A percentile compares a stretch with the other conserved stretches of the same genome.
phyloP scores from a whole-genome alignment of 495 filamentous ascomycete species.

The Podospora australis region DNA sequence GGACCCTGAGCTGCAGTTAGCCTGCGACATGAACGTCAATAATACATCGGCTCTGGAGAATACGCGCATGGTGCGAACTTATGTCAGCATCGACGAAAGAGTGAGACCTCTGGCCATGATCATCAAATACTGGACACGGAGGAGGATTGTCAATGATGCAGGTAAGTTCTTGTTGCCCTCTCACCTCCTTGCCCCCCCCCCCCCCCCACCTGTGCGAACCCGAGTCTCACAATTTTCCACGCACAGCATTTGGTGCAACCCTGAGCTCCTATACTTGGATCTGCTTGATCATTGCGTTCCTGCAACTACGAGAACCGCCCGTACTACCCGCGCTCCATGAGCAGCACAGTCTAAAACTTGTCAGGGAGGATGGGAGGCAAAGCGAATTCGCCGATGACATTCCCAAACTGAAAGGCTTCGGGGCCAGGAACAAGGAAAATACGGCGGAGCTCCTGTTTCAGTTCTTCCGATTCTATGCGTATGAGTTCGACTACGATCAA shows the following conservation, averaged over 20 bases:
- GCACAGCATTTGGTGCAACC: slow-evolving; percentile 78
- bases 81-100: slow-evolving; percentile 86
- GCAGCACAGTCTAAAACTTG: slow-evolving; percentile 54
- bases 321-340: slow-evolving; percentile 84
- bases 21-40: slow-evolving; percentile 99
- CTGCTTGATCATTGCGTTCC: slow-evolving; percentile 94
- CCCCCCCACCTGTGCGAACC: neutral
- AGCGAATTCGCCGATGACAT: slow-evolving; percentile 84
- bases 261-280: slow-evolving; percentile 99
- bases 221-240: too few species aligned
- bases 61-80: slow-evolving; percentile 96
- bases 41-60: slow-evolving; percentile 92
- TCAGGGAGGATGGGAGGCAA: slow-evolving; percentile 53
- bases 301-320: slow-evolving; percentile 83
- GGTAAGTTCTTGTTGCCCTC: too few species aligned
- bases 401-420: slow-evolving; percentile 62
- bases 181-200: slow-evolving; percentile 11
- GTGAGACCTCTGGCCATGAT: slow-evolving; percentile 92
- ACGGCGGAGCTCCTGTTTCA: slow-evolving; percentile 79
- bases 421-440: slow-evolving; percentile 72
- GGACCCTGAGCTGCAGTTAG: slow-evolving; percentile 85
- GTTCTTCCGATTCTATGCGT: slow-evolving; percentile 90
- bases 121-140: slow-evolving; percentile 93
- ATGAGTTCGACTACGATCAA: slow-evolving; percentile 86
- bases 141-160: slow-evolving; percentile 88